A percentile compares a stretch with the other conserved stretches of the same genome.
Evolutionary conservation across 2,329 filamentous ascomycete genomes (phyloP).

Genomic region (Periconia sp.): DNA sequence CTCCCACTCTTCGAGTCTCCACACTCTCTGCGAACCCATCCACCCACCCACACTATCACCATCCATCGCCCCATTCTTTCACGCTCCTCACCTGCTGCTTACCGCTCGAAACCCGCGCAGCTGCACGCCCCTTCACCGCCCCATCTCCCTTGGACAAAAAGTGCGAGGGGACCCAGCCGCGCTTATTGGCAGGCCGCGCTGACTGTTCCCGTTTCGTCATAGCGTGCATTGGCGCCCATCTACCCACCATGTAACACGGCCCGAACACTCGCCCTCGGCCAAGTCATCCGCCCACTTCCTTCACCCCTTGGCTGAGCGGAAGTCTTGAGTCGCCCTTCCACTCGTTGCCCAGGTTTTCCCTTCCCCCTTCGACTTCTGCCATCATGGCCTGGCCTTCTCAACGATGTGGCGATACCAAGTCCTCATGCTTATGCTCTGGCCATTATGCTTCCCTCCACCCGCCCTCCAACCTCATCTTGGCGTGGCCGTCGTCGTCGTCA

Average conservation of each 20-base stretch:
- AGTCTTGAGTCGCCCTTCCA: slow-evolving; percentile 1
- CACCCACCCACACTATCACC: too few species aligned
- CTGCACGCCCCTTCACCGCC: not conserved
- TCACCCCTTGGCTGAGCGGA: slow-evolving; percentile 3
- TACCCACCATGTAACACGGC: not conserved
- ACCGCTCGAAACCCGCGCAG: not conserved
- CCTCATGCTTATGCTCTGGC: not conserved
- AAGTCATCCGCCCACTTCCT: not conserved
- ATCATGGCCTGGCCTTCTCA: not conserved
- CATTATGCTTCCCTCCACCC: too few species aligned
- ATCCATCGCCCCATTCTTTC: not conserved
- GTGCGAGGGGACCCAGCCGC: not conserved
- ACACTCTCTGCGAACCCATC: not conserved
- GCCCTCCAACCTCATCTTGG: not conserved
- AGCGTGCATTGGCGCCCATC: not conserved
- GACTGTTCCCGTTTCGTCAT: not conserved
- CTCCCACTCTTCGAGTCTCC: not conserved
- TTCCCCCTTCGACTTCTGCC: not conserved
- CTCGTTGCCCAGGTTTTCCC: not conserved
- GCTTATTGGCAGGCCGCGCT: not conserved
- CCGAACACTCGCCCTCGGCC: slow-evolving; percentile 1
- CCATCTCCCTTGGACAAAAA: not conserved
- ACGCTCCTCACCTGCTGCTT: not conserved
- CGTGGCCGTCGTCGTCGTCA: not conserved
- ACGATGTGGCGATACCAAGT: not conserved